Evolutionary conservation across 1,284 basidiomycete genomes (phyloP).

Genomic region (Coniophora puteana): DNA sequence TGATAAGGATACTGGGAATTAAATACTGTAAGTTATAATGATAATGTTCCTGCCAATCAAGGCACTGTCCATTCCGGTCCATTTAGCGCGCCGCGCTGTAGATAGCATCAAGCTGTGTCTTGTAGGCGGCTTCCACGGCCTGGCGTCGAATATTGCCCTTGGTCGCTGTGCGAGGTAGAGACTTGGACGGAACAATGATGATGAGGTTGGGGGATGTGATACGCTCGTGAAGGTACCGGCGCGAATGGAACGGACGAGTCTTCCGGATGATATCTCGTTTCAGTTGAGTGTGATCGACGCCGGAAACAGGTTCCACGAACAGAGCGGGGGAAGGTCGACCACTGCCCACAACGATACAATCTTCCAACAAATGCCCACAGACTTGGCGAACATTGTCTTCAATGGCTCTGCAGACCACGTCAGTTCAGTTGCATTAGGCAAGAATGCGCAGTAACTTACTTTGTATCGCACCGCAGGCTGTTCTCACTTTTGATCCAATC

Average conservation of each 20-base stretch:
- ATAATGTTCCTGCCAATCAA: not conserved
- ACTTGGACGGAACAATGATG: slow-evolving; percentile 48
- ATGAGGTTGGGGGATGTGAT: slow-evolving; percentile 52
- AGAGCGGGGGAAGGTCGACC: slow-evolving; percentile 64
- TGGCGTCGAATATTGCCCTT: slow-evolving; percentile 68
- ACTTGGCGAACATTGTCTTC: slow-evolving; percentile 62
- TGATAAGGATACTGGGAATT: slow-evolving; percentile 5
- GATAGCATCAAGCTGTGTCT: slow-evolving; percentile 47
- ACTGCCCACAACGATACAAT: slow-evolving; percentile 64
- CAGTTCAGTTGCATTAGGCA: slow-evolving; percentile 6
- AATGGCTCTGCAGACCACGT: slow-evolving; percentile 44
- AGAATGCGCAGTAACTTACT: slow-evolving; percentile 30
- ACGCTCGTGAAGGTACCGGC: slow-evolving; percentile 67
- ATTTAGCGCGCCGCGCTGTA: slow-evolving; percentile 31
- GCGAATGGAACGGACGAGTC: slow-evolving; percentile 57
- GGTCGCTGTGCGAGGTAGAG: slow-evolving; percentile 60
- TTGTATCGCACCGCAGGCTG: slow-evolving; percentile 70
- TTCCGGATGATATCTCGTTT: slow-evolving; percentile 64
- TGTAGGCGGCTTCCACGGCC: slow-evolving; percentile 58
- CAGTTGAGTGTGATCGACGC: slow-evolving; percentile 46
- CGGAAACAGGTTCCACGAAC: slow-evolving; percentile 56
- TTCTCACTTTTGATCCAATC: slow-evolving; percentile 80
- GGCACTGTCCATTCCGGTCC: not conserved
- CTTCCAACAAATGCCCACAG: slow-evolving; percentile 51
- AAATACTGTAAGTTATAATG: not conserved